Evolutionary conservation across 2,329 filamentous ascomycete genomes (phyloP).

Genomic region (Penicillium sumatraense): DNA sequence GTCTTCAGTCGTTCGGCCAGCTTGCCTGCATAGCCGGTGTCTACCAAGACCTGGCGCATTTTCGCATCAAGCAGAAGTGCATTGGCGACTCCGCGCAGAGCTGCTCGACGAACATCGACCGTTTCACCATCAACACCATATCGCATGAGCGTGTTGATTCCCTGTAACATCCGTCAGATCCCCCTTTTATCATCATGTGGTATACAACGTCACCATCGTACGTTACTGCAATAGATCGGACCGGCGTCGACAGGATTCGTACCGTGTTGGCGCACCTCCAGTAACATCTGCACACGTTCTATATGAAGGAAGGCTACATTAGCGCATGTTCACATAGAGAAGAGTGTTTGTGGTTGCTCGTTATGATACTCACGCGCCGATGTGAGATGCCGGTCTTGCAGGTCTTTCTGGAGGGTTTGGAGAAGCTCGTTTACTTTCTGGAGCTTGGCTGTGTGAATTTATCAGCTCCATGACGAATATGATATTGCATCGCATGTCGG

Average conservation of each 20-base stretch:
- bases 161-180: conserved; percentile 54
- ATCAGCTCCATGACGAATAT: neutral
- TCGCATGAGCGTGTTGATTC: conserved; percentile 71
- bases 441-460: conserved; percentile 62
- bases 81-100: conserved; percentile 82
- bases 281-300: conserved; percentile 51
- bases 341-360: neutral
- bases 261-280: conserved; percentile 76
- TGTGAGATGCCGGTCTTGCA: conserved; percentile 62
- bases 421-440: conserved; percentile 70
- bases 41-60: conserved; percentile 73
- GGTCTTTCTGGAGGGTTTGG: conserved; percentile 64
- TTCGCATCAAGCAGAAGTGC: conserved; percentile 72
- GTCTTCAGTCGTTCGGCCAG: conserved; percentile 73
- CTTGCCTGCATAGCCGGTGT: conserved; percentile 69
- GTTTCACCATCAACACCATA: conserved; percentile 74
- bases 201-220: conserved; percentile 46
- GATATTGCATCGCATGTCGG: neutral
- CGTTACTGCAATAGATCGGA: conserved; percentile 82
- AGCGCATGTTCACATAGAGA: neutral
- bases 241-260: conserved; percentile 73
- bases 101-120: conserved; percentile 70
- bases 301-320: conserved; percentile 2
- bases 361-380: conserved; percentile 59
- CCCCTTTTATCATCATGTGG: neutral